Conservation (phyloP, 192 early-diverging fungal genomes). For the Backusella macrospora region DNA sequence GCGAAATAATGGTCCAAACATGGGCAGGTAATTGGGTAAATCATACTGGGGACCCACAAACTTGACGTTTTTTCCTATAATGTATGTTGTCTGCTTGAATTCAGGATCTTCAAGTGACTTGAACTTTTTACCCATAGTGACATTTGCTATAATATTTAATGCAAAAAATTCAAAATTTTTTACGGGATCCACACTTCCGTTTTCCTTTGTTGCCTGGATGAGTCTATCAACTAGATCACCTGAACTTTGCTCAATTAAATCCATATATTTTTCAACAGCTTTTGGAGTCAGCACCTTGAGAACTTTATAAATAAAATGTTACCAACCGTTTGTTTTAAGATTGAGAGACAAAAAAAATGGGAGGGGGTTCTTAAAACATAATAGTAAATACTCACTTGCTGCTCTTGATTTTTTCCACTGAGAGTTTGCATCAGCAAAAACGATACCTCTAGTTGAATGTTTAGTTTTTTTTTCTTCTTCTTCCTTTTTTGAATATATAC, state of each 20-base stretch:
- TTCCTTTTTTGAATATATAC: not conserved
- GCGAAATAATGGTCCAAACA: not conserved
- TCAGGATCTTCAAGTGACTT: conserved; percentile 11
- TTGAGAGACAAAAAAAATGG: not conserved
- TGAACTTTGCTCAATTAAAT: not conserved
- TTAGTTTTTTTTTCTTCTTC: not conserved
- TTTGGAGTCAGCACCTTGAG: not conserved
- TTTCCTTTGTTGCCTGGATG: not conserved
- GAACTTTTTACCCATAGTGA: not conserved
- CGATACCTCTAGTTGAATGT: not conserved
- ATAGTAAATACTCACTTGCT: conserved; percentile 21
- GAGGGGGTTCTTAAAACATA: no score
- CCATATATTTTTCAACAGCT: not conserved
- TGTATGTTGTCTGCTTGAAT: not conserved
- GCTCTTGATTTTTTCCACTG: conserved; percentile 17
- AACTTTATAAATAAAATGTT: not conserved
- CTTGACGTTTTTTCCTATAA: not conserved
- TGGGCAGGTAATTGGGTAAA: conserved; percentile 1
- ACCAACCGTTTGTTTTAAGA: not conserved
- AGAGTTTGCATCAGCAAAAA: not conserved
- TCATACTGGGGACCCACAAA: not conserved
- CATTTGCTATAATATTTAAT: not conserved
- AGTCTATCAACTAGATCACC: not conserved
- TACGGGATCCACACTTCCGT: not conserved
- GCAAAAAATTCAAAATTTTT: not conserved